Conservation (phyloP, 805 yeast species). For the Candida maltosa region DNA sequence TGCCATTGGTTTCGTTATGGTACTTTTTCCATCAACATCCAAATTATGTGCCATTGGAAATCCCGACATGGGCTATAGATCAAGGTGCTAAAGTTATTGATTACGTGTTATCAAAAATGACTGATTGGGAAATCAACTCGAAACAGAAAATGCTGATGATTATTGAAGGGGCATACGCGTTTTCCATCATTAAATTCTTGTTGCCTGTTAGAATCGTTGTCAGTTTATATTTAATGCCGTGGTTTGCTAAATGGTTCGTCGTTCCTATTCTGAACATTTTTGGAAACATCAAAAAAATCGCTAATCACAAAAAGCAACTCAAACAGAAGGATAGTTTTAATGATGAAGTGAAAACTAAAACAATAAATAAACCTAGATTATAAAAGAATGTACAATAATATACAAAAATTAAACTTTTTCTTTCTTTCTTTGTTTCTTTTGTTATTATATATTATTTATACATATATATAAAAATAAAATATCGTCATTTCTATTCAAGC, state of each 20-base stretch:
- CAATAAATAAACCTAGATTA: conserved; percentile 33
- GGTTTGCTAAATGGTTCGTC: conserved; percentile 50
- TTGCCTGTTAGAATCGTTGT: conserved; percentile 52
- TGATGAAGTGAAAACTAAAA: conserved; percentile 15
- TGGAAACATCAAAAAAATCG: conserved; percentile 8
- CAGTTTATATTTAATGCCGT: conserved; percentile 54
- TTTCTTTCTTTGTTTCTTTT: too few species aligned
- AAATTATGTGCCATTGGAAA: conserved; percentile 49
- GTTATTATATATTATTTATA: background rate
- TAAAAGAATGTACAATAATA: conserved; percentile 13
- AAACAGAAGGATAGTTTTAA: too few species aligned
- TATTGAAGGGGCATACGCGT: conserved; percentile 74
- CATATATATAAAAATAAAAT: background rate
- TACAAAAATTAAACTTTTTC: too few species aligned
- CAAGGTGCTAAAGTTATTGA: conserved; percentile 60
- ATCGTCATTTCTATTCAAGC: conserved; percentile 28
- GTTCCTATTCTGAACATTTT: conserved; percentile 40
- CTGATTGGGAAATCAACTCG: conserved; percentile 31
- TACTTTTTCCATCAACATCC: conserved; percentile 54
- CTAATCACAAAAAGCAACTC: background rate
- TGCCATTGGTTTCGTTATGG: conserved; percentile 70
- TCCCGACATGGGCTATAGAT: conserved; percentile 59
- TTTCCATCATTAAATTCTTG: conserved; percentile 60
- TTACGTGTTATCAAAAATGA: conserved; percentile 38
- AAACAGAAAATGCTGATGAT: conserved; percentile 53